Percentiles rank a stretch among this genome's conserved stretches.
These are phyloP conservation scores for Trichoderma guizhouense DNA, from an alignment of 2,329 filamentous ascomycete genomes.

Conservation along the genomic window DNA sequence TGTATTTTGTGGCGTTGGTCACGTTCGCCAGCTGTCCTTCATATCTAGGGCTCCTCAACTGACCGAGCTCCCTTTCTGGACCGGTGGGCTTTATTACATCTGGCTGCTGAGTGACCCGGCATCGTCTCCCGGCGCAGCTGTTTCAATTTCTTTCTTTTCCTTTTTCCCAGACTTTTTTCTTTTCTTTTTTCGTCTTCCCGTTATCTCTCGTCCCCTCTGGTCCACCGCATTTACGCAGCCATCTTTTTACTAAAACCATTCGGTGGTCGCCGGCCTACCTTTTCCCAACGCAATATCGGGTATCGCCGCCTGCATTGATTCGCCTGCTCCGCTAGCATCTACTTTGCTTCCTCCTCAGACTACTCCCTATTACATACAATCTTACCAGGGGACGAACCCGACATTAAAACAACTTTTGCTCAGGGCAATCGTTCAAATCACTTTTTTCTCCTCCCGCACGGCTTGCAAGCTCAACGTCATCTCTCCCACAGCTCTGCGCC, in stretches of 20 bases:
- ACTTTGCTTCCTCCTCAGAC: neutral
- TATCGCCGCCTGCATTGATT: constrained; percentile 15
- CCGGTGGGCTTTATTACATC: constrained; percentile 9
- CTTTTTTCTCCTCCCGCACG: neutral
- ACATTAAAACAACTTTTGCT: neutral
- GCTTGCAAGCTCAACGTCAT: neutral
- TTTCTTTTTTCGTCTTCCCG: neutral
- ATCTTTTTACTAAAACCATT: neutral
- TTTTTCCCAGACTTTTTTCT: neutral
- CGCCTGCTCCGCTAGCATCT: constrained; percentile 7
- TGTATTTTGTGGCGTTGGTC: neutral
- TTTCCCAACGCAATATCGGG: constrained; percentile 12
- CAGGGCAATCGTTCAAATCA: neutral
- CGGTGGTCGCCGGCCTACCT: constrained; percentile 13
- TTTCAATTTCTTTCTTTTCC: neutral
- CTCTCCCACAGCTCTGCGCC: neutral
- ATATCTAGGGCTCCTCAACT: constrained; percentile 1
- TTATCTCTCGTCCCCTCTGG: neutral
- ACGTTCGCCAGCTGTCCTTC: neutral
- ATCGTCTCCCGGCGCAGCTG: neutral
- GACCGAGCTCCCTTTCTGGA: constrained; percentile 15
- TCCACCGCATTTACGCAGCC: neutral
- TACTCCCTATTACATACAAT: constrained; percentile 10
- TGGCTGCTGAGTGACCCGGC: neutral
- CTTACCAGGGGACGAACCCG: neutral